phyloP scores from a whole-genome alignment of 1,284 basidiomycete species.

The Trichosporon coremiiforme region DNA sequence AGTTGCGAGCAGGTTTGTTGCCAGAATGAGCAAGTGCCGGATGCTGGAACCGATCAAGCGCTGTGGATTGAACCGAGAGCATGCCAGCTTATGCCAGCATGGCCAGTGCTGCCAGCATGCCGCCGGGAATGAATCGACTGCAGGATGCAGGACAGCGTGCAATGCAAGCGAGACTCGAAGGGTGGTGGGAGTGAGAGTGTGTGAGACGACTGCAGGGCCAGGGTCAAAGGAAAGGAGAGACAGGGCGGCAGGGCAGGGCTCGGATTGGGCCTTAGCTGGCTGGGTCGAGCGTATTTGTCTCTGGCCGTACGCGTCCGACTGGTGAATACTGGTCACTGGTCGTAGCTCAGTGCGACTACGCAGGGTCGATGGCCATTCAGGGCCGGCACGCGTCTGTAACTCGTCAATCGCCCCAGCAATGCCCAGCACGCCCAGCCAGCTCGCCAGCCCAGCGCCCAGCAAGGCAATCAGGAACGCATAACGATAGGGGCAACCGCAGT shows the following conservation, averaged over 20 bases:
- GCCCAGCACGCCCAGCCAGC: neutral
- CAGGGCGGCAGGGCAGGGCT: neutral
- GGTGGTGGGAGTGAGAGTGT: too few species aligned
- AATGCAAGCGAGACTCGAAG: neutral
- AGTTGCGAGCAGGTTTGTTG: neutral
- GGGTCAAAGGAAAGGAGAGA: too few species aligned
- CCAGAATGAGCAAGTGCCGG: neutral
- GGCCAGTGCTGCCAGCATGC: too few species aligned
- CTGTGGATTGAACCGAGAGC: too few species aligned
- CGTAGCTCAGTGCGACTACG: too few species aligned
- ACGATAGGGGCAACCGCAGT: neutral
- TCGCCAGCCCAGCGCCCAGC: too few species aligned
- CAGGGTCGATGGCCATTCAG: too few species aligned
- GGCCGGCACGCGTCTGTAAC: slow-evolving; percentile 14
- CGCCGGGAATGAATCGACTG: too few species aligned
- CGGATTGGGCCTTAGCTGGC: neutral
- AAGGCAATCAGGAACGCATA: neutral
- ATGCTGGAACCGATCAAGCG: neutral
- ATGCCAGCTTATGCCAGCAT: too few species aligned
- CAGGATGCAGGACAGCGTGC: too few species aligned
- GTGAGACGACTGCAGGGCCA: neutral
- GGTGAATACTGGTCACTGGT: too few species aligned
- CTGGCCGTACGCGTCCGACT: neutral
- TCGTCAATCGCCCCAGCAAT: neutral
- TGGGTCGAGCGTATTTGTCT: too few species aligned